Conservation (phyloP, 2,329 filamentous ascomycete genomes). For the Gaeumannomyces tritici region DNA sequence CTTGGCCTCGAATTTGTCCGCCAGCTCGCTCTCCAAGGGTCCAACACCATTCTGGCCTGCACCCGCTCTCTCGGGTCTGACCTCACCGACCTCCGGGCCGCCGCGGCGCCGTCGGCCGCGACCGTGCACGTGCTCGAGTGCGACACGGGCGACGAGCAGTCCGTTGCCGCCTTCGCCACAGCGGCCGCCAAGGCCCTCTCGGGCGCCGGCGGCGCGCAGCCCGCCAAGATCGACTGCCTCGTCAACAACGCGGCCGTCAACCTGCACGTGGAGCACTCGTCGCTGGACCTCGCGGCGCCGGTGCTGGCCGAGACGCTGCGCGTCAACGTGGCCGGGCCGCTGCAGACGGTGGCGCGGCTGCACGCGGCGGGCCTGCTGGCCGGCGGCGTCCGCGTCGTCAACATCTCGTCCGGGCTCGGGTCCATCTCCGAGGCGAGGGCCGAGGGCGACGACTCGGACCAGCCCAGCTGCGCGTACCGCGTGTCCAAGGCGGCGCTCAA, state of each 20-base stretch:
- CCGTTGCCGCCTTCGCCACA: conserved; percentile 18
- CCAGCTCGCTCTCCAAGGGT: conserved; percentile 14
- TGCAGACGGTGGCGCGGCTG: conserved; percentile 30
- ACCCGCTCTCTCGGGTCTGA: conserved; percentile 15
- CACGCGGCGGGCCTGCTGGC: conserved; percentile 15
- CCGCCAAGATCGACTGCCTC: conserved; percentile 23
- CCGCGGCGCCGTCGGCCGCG: conserved; percentile 8
- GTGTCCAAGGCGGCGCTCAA: conserved; percentile 18
- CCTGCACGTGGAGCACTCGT: conserved; percentile 21
- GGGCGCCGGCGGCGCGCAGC: conserved; percentile 7
- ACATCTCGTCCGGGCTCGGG: conserved; percentile 31
- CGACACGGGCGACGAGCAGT: conserved; percentile 19
- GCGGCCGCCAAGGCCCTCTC: conserved; percentile 15
- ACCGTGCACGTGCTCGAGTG: conserved; percentile 18
- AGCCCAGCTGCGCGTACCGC: conserved; percentile 21
- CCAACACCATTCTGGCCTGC: conserved; percentile 18
- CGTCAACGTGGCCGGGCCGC: conserved; percentile 36
- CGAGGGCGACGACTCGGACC: conserved; percentile 16
- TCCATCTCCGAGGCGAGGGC: conserved; percentile 19
- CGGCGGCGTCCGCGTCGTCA: conserved; percentile 21
- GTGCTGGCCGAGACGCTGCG: conserved; percentile 28
- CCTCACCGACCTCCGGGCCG: conserved; percentile 15
- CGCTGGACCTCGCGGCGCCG: conserved; percentile 24
- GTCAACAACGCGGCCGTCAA: conserved; percentile 26
- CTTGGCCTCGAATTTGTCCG: conserved; percentile 21